Conservation (phyloP, 495 filamentous ascomycete species). For the Neurospora sp. region DNA sequence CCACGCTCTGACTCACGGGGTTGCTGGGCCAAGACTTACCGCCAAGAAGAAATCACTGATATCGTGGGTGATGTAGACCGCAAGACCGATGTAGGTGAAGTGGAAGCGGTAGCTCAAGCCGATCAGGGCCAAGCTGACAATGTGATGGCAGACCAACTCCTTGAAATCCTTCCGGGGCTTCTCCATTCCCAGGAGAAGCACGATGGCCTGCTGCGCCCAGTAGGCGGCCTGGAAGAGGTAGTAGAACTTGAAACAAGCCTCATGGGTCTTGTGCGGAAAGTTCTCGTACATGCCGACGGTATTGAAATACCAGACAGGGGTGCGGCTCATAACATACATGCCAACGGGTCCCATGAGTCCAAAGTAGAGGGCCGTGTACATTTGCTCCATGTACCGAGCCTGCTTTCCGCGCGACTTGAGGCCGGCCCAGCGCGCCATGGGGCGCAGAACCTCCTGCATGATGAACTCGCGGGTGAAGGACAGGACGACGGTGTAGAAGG, state of each 20-base stretch:
- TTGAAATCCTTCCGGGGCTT: slow-evolving; percentile 94
- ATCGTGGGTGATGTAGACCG: slow-evolving; percentile 94
- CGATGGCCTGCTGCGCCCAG: slow-evolving; percentile 93
- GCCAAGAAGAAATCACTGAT: slow-evolving; percentile 96
- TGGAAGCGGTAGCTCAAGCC: slow-evolving; percentile 90
- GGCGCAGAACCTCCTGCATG: slow-evolving; percentile 87
- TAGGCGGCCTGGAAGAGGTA: slow-evolving; percentile 93
- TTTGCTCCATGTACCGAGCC: slow-evolving; percentile 92
- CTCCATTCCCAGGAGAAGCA: slow-evolving; percentile 80
- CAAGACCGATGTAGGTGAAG: slow-evolving; percentile 95
- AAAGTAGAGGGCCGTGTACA: slow-evolving; percentile 97
- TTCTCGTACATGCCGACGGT: slow-evolving; percentile 80
- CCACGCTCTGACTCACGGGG: neutral
- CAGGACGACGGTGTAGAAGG: slow-evolving; percentile 82
- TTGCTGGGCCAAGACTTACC: slow-evolving; percentile 40
- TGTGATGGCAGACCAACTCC: slow-evolving; percentile 89
- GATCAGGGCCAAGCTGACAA: slow-evolving; percentile 85
- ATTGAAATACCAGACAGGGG: slow-evolving; percentile 98
- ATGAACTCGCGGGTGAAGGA: slow-evolving; percentile 93
- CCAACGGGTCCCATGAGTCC: slow-evolving; percentile 74
- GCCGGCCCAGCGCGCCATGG: slow-evolving; percentile 59
- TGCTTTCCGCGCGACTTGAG: slow-evolving; percentile 71
- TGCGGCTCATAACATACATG: slow-evolving; percentile 82
- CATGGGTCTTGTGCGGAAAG: slow-evolving; percentile 82
- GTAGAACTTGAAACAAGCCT: slow-evolving; percentile 87